Evolutionary conservation across 306 rosid species (phyloP).

Genomic region (Castanopsis chinensis): DNA sequence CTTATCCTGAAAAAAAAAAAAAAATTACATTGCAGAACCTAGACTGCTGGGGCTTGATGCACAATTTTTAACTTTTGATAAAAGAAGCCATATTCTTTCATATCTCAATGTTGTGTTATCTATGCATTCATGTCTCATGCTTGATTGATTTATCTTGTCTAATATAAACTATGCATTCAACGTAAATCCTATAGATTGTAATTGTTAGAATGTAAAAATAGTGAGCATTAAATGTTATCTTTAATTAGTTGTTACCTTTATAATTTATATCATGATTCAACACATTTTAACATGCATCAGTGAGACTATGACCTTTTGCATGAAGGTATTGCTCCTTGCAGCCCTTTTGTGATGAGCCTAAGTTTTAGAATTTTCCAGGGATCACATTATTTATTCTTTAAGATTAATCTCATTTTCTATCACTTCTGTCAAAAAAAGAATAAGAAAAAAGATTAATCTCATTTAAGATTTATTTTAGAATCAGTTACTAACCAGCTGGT

Average conservation of each 20-base stretch:
- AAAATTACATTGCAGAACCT: too few species aligned
- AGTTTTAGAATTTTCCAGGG: background rate
- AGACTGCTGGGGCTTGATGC: too few species aligned
- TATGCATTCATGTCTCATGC: too few species aligned
- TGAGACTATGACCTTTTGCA: background rate
- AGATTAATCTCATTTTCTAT: background rate
- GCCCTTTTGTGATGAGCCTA: background rate
- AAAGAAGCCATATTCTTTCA: too few species aligned
- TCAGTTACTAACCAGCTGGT: background rate
- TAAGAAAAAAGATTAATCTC: too few species aligned
- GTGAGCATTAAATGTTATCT: background rate
- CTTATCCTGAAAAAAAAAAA: too few species aligned
- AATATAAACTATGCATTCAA: background rate
- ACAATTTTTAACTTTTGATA: too few species aligned
- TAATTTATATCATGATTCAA: background rate
- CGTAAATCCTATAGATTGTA: background rate
- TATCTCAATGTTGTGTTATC: too few species aligned
- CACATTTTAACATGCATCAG: background rate
- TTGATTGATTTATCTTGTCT: background rate
- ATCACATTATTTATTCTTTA: too few species aligned
- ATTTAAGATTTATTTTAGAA: background rate
- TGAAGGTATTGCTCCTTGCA: background rate
- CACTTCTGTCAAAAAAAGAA: too few species aligned
- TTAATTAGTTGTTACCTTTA: background rate
- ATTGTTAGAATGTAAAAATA: background rate